Base-by-base conservation (phyloP, 176 grass and related monocot species). In the Eleusine indica region DNA sequence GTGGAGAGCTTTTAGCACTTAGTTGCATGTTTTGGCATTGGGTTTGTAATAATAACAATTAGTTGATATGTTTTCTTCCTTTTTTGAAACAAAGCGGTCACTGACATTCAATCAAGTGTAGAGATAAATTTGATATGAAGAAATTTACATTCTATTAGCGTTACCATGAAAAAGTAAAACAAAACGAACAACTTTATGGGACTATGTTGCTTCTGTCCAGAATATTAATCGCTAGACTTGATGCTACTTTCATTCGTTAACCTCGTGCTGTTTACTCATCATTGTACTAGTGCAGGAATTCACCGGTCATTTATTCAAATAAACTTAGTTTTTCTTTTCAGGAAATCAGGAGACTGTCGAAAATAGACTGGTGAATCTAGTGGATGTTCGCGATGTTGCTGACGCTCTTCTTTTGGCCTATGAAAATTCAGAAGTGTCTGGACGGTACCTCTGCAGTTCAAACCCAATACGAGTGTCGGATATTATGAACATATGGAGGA, bases 381-480 rank as follows among this genome's bases (percentile, higher is more conserved):
- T 86, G n/a, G 84, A 86, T 44, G 84, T 86, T 74, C 84, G 69
- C 65, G 84, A 86, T 66, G 84, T 86, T 10, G 69, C 84, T 21
- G 69, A 66, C 7, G 76, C 84, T 51, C 69, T 86, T 86, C 46
- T 80, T 28, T 43, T 86, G 84, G 69, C 16, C 15, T 86, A 86
- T 9, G 76, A 80, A 43, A 86, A 54, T 43, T 7, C 58, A 14
- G 58, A 35, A n/a, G 84, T 57, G 1, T 86, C 81, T 28, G 80
- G 86, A 71, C 81, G 86, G 1, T 83, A 88, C 68, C 51, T 88
- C 35, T 88, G 86, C 74, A 73, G 29, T 73, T 83, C 86, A 47
- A 3, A 19, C 21, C 43, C 46, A 67, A 67, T 79, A 49, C 84
- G 51, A 57, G 38, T 84, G 17, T 73, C 58, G 53, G 68, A 74